Percentiles rank a stretch among this genome's conserved stretches.
phyloP scores from a whole-genome alignment of 495 filamentous ascomycete species.

The Daldinia bambusicola region DNA sequence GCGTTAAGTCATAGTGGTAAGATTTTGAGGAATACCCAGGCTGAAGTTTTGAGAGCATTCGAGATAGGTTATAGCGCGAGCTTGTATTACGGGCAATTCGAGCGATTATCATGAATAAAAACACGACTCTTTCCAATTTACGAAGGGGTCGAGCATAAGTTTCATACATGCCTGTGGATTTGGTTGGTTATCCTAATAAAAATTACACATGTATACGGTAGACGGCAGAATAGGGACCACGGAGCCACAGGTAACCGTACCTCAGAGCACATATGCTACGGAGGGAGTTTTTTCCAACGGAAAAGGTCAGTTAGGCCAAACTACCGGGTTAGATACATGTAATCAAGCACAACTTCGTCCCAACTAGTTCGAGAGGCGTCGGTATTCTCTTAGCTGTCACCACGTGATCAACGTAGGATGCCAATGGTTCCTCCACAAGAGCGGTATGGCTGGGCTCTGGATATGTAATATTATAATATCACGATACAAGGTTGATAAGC shows the following conservation, averaged over 20 bases:
- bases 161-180: neutral
- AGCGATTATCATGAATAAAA: slow-evolving; percentile 18
- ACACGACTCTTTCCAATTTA: slow-evolving; percentile 17
- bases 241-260: neutral
- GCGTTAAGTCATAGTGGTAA: slow-evolving; percentile 14
- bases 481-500: no score
- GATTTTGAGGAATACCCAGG: slow-evolving; percentile 27
- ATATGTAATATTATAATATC: no score
- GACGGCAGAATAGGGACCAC: neutral
- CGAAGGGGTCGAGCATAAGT: neutral
- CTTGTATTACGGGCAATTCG: slow-evolving; percentile 6
- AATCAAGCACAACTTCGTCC: no score
- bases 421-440: no score
- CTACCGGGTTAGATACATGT: no score
- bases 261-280: neutral
- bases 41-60: slow-evolving; percentile 22
- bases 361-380: no score
- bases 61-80: slow-evolving; percentile 10
- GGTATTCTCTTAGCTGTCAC: no score
- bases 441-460: no score
- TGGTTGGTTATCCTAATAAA: neutral
- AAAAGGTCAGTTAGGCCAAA: neutral
- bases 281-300: neutral
- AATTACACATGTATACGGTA: neutral
- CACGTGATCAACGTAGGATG: no score